Conservation (phyloP, 306 rosid genomes). For the Vigna reflexopilosa region DNA sequence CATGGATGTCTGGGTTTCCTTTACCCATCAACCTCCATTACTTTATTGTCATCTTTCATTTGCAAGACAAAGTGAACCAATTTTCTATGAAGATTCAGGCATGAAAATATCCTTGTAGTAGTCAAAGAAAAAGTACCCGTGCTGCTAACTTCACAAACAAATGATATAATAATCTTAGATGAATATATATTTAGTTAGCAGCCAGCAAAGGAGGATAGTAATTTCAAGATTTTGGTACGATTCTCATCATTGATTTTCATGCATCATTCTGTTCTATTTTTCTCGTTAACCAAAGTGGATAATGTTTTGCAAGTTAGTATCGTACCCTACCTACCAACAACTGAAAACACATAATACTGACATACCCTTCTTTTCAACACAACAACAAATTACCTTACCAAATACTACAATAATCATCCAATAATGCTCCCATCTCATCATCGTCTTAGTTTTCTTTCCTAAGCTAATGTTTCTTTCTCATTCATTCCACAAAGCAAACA, state of each 20-base stretch:
- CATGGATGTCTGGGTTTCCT: conserved; percentile 40
- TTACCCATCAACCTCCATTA: conserved; percentile 32
- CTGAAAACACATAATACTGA: conserved; percentile 18
- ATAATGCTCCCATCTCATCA: conserved; percentile 33
- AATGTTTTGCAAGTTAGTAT: conserved; percentile 35
- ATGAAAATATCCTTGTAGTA: conserved; percentile 42
- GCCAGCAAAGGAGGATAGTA: conserved; percentile 1
- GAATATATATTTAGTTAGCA: conserved; percentile 22
- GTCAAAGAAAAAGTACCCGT: conserved; percentile 36
- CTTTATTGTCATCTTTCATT: conserved; percentile 33
- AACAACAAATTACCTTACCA: conserved; percentile 42
- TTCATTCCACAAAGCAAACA: conserved; percentile 92
- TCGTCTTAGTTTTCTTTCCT: conserved; percentile 38
- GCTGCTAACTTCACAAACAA: conserved; percentile 1
- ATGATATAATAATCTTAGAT: conserved; percentile 27
- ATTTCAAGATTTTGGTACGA: conserved; percentile 41
- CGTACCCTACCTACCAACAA: conserved; percentile 37
- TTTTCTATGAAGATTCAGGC: conserved; percentile 49
- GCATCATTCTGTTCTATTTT: conserved; percentile 30
- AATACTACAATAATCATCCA: conserved; percentile 37
- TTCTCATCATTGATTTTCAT: conserved; percentile 33
- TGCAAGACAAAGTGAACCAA: conserved; percentile 46
- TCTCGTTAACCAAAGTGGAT: conserved; percentile 29
- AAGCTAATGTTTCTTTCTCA: conserved; percentile 42
- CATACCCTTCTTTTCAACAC: conserved; percentile 23